phyloP scores from a whole-genome alignment of 768 basidiomycete genomes.

The Termitomyces titanicus region DNA sequence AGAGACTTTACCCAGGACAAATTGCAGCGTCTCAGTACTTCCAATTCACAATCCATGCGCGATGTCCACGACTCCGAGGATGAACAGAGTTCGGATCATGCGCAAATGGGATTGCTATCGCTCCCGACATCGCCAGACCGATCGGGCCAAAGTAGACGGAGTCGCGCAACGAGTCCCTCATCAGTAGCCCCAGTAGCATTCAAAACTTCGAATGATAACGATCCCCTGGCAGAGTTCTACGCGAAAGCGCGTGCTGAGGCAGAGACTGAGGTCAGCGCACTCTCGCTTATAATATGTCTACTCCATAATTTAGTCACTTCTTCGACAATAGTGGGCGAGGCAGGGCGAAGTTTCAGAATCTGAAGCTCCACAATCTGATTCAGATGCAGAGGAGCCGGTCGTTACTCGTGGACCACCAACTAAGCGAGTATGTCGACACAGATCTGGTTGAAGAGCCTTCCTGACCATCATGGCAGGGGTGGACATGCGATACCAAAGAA shows the following conservation, averaged over 20 bases:
- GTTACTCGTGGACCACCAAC: slow-evolving; percentile 15
- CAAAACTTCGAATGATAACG: slow-evolving; percentile 20
- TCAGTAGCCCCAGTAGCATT: not conserved
- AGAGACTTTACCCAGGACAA: slow-evolving; percentile 36
- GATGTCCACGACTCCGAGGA: slow-evolving; percentile 16
- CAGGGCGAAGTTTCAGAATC: slow-evolving; percentile 34
- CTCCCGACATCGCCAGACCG: slow-evolving; percentile 14
- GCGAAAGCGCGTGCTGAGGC: slow-evolving; percentile 47
- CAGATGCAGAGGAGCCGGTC: slow-evolving; percentile 13
- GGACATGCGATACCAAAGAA: slow-evolving; percentile 56
- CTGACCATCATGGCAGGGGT: slow-evolving; percentile 42
- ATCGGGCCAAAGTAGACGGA: not conserved
- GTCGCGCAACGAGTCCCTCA: slow-evolving; percentile 6
- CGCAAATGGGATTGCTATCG: slow-evolving; percentile 5
- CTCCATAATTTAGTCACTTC: not conserved
- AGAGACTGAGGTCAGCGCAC: slow-evolving; percentile 36
- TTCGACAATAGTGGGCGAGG: slow-evolving; percentile 26
- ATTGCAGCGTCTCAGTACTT: slow-evolving; percentile 4
- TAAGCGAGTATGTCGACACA: slow-evolving; percentile 24
- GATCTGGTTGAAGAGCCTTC: not conserved
- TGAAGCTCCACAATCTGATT: slow-evolving; percentile 20
- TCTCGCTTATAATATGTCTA: not conserved
- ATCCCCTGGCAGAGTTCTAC: slow-evolving; percentile 69
- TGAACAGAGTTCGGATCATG: slow-evolving; percentile 11
- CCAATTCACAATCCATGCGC: not conserved